Conservation (phyloP, 1,139 yeast genomes). For the Lipomyces yarrowii region DNA sequence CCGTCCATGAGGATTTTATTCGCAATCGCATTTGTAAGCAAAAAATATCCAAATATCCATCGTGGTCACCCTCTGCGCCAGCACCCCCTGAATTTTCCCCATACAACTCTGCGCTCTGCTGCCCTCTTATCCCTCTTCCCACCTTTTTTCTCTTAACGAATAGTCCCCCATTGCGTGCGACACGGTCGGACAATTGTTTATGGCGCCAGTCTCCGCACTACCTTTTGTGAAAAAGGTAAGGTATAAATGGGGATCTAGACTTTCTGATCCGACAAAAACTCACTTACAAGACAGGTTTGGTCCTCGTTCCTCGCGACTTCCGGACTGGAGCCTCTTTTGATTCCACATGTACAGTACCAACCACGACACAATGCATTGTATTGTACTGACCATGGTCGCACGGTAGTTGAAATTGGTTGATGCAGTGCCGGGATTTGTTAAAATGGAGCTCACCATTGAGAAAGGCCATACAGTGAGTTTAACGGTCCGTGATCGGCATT, state of each 20-base stretch:
- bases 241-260: not conserved
- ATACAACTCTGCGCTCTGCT: no score
- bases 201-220: conserved; percentile 8
- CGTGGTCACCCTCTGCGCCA: no score
- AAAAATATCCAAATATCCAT: no score
- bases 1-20: no score
- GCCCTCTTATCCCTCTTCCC: not conserved
- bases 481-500: not conserved
- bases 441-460: conserved; percentile 42
- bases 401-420: conserved; percentile 37
- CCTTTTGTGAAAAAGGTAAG: conserved; percentile 19
- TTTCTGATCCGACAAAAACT: not conserved
- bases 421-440: conserved; percentile 45
- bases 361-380: not conserved
- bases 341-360: conserved; percentile 36
- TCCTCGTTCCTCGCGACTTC: conserved; percentile 41
- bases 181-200: not conserved
- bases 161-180: no score
- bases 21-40: no score
- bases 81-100: no score
- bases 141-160: not conserved
- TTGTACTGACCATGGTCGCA: not conserved
- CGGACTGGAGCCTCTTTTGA: conserved; percentile 45
- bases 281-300: conserved; percentile 41
- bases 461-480: conserved; percentile 42